Conservation (phyloP, 2,329 filamentous ascomycete genomes). For the Nannizziopsis barbatae region DNA sequence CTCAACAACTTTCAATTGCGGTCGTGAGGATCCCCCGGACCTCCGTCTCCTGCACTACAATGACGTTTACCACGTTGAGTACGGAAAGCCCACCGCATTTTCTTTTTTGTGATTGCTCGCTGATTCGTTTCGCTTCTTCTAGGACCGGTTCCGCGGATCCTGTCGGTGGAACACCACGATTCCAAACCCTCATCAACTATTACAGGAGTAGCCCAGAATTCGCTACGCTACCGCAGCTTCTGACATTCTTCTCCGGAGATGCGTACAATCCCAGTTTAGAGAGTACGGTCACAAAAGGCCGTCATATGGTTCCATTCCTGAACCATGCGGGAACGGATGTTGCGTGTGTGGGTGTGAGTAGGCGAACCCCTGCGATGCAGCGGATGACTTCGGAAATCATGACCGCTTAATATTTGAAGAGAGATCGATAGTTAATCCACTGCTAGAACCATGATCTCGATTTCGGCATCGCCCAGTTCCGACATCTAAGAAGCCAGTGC, state of each 20-base stretch:
- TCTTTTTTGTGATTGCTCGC: neutral
- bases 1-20: slow-evolving; percentile 35
- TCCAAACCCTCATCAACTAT: slow-evolving; percentile 65
- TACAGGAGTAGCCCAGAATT: slow-evolving; percentile 56
- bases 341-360: slow-evolving; percentile 66
- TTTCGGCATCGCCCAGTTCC: slow-evolving; percentile 75
- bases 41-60: slow-evolving; percentile 83
- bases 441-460: slow-evolving; percentile 78
- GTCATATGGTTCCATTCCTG: slow-evolving; percentile 79
- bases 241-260: slow-evolving; percentile 84
- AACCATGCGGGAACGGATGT: slow-evolving; percentile 67
- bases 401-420: neutral
- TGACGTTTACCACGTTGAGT: slow-evolving; percentile 85
- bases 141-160: slow-evolving; percentile 60
- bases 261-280: slow-evolving; percentile 86
- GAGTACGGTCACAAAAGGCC: slow-evolving; percentile 77
- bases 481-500: slow-evolving; percentile 60
- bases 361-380: neutral
- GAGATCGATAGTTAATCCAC: neutral
- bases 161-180: slow-evolving; percentile 67
- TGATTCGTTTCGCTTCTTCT: neutral
- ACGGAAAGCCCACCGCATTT: slow-evolving; percentile 14
- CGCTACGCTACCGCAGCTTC: slow-evolving; percentile 50
- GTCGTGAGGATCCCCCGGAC: slow-evolving; percentile 47
- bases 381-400: neutral